Evolutionary conservation across 2,329 filamentous ascomycete genomes (phyloP).

Genomic region (Ophiocordyceps camponoti-floridani): DNA sequence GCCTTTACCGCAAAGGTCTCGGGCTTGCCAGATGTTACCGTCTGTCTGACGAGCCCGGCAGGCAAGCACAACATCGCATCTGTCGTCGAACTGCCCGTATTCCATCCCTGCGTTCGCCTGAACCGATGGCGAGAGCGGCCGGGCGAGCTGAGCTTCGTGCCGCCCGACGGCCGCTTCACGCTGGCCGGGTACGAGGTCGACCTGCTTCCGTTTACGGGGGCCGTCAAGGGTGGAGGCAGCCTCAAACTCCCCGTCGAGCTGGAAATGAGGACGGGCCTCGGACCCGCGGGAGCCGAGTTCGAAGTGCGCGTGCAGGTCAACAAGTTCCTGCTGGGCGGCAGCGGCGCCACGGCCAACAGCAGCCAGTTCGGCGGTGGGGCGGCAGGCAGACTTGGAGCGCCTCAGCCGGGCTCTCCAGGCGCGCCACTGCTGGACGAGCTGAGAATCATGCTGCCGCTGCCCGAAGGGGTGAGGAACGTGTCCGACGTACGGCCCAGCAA

Average conservation of each 20-base stretch:
- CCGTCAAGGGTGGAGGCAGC: slow-evolving; percentile 36
- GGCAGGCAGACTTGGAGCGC: slow-evolving; percentile 19
- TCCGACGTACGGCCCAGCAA: slow-evolving; percentile 64
- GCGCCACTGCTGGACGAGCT: slow-evolving; percentile 58
- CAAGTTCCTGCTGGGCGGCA: slow-evolving; percentile 43
- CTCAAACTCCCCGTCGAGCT: slow-evolving; percentile 69
- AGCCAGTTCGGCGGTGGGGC: slow-evolving; percentile 23
- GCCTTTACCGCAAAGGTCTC: slow-evolving; percentile 92
- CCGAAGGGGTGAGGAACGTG: slow-evolving; percentile 62
- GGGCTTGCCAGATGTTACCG: slow-evolving; percentile 74
- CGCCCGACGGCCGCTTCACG: slow-evolving; percentile 85
- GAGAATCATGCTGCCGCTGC: slow-evolving; percentile 60
- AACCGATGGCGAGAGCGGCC: slow-evolving; percentile 79
- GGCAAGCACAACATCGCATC: slow-evolving; percentile 59
- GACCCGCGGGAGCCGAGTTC: slow-evolving; percentile 62
- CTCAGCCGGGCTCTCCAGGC: slow-evolving; percentile 34
- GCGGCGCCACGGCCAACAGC: slow-evolving; percentile 17
- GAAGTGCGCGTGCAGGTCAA: slow-evolving; percentile 65
- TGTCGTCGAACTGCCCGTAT: slow-evolving; percentile 75
- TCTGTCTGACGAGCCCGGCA: slow-evolving; percentile 64
- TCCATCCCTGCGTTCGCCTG: slow-evolving; percentile 86
- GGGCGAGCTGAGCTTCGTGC: slow-evolving; percentile 87
- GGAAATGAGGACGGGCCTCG: slow-evolving; percentile 67
- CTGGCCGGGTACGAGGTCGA: slow-evolving; percentile 91
- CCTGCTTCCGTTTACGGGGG: slow-evolving; percentile 55